Conservation (phyloP, 2,329 filamentous ascomycete species). For the Nakataea oryzae region DNA sequence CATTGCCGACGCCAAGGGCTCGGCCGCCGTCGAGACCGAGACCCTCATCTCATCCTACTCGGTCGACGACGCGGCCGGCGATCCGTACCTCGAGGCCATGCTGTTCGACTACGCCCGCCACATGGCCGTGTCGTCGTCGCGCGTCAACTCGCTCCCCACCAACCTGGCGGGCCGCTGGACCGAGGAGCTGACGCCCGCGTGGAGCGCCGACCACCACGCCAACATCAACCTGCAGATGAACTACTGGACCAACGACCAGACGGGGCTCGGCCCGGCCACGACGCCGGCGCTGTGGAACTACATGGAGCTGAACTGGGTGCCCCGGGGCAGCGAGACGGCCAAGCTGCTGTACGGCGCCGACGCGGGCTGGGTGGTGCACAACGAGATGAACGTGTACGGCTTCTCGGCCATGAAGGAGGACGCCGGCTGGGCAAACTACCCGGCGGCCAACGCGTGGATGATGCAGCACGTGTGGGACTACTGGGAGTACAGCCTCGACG, state of each 20-base stretch:
- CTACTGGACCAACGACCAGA: constrained; percentile 44
- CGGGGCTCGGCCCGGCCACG: constrained; percentile 30
- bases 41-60: constrained; percentile 8
- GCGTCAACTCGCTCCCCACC: constrained; percentile 38
- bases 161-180: constrained; percentile 49
- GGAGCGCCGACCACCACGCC: constrained; percentile 45
- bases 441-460: constrained; percentile 44
- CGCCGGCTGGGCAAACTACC: constrained; percentile 23
- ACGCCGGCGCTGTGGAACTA: constrained; percentile 38
- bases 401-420: constrained; percentile 32
- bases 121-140: constrained; percentile 42
- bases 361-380: constrained; percentile 42
- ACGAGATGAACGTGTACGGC: constrained; percentile 49
- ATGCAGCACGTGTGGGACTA: constrained; percentile 49
- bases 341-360: constrained; percentile 38
- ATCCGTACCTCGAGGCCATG: constrained; percentile 41
- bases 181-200: constrained; percentile 20
- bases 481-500: constrained; percentile 40
- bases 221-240: constrained; percentile 56
- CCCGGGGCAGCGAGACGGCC: constrained; percentile 41
- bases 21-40: constrained; percentile 25
- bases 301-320: constrained; percentile 37
- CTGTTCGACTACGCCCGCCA: constrained; percentile 43
- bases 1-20: constrained; percentile 31
- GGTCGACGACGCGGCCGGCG: constrained; percentile 18